Evolutionary conservation across 192 early-diverging fungal genomes (phyloP).

Genomic region (Phlyctochytrium planicorne): DNA sequence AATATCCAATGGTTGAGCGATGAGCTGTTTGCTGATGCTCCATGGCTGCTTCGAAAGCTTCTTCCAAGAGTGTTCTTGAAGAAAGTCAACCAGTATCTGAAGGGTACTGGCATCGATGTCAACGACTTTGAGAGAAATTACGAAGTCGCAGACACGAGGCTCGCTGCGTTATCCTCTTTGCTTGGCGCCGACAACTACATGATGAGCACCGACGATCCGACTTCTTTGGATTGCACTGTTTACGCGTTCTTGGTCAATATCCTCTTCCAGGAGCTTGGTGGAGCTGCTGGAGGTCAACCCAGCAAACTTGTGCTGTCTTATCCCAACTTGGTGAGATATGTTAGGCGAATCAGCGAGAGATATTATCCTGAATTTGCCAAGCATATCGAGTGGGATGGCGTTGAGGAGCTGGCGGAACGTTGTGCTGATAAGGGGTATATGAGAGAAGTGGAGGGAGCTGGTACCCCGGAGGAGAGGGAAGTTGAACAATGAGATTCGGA

Average conservation of each 20-base stretch:
- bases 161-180: neutral
- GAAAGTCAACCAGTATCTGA: too few relatives aligned
- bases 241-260: neutral
- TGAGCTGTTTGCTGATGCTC: too few relatives aligned
- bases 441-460: too few relatives aligned
- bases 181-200: conserved; percentile 7
- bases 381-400: neutral
- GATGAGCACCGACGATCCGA: neutral
- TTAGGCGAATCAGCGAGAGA: neutral
- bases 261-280: neutral
- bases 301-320: neutral
- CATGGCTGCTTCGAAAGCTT: too few relatives aligned
- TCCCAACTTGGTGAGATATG: neutral
- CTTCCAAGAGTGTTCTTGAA: too few relatives aligned
- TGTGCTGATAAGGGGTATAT: too few relatives aligned
- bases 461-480: too few relatives aligned
- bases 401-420: too few relatives aligned
- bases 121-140: neutral
- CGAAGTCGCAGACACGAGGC: conserved; percentile 1
- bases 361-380: neutral
- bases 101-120: too few relatives aligned
- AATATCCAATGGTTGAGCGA: too few relatives aligned
- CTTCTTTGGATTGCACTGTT: neutral
- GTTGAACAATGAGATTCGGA: too few relatives aligned
- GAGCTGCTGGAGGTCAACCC: too few relatives aligned